Percentiles rank a stretch among this genome's conserved stretches.
Evolutionary conservation across 2,329 filamentous ascomycete species (phyloP).

Genomic region (Chaetothyriales sp.): DNA sequence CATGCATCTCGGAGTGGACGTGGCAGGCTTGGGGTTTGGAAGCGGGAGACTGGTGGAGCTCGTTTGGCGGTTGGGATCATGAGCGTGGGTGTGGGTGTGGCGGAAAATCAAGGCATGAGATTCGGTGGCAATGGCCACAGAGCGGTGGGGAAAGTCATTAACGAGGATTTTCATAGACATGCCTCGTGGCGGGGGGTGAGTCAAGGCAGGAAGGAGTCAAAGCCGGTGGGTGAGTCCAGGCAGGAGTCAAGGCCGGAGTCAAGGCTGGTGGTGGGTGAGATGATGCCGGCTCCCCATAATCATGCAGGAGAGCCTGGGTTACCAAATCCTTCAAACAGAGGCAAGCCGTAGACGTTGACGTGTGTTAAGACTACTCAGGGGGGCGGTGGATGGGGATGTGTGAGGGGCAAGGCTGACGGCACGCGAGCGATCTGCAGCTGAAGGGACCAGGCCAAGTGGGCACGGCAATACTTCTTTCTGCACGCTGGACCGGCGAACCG

Average conservation of each 20-base stretch:
- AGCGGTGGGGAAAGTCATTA: constrained; percentile 73
- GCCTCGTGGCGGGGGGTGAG: background rate
- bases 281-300: background rate
- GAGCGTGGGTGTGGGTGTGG: constrained; percentile 49
- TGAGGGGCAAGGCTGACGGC: background rate
- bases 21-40: constrained; percentile 13
- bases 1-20: constrained; percentile 51
- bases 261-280: background rate
- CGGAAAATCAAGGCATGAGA: constrained; percentile 74
- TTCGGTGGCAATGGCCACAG: constrained; percentile 70
- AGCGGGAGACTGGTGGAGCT: constrained; percentile 23
- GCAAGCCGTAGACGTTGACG: background rate
- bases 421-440: background rate
- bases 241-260: no score
- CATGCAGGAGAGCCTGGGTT: background rate
- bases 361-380: background rate
- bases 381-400: background rate
- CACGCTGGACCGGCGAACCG: background rate
- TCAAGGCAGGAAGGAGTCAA: no score
- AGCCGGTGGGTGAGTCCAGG: background rate
- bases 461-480: background rate
- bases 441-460: background rate
- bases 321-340: background rate
- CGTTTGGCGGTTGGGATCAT: constrained; percentile 34
- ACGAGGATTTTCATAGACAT: constrained; percentile 66